Conservation (phyloP, 2,329 filamentous ascomycete species). For the Xylogone sp. region DNA sequence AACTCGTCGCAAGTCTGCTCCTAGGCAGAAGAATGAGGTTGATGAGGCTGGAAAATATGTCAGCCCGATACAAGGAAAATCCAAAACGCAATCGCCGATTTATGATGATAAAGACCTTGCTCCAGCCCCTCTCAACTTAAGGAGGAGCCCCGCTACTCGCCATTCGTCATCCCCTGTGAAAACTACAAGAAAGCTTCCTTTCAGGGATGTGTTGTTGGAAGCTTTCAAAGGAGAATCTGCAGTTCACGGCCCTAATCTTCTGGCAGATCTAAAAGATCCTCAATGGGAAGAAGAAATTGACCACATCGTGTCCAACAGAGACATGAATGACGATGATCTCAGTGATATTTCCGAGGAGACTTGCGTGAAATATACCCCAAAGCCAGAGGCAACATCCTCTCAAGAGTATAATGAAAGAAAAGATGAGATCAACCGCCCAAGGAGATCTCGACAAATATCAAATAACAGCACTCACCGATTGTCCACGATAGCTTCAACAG, state of each 20-base stretch:
- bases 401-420: not conserved
- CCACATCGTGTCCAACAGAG: not conserved
- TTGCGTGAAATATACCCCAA: not conserved
- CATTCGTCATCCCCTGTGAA: conserved; percentile 45
- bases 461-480: conserved; percentile 13
- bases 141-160: conserved; percentile 53
- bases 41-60: conserved; percentile 23
- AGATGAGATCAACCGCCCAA: not conserved
- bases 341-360: not conserved
- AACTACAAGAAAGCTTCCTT: conserved; percentile 41
- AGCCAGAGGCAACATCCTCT: not conserved
- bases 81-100: conserved; percentile 16
- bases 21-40: conserved; percentile 14
- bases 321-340: not conserved
- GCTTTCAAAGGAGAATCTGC: conserved; percentile 61
- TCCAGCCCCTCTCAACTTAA: conserved; percentile 34
- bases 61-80: conserved; percentile 20
- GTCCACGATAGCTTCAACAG: conserved; percentile 26
- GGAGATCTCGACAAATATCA: not conserved
- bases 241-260: conserved; percentile 14
- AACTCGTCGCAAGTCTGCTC: conserved; percentile 10
- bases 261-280: conserved; percentile 15
- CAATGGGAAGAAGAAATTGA: conserved; percentile 17
- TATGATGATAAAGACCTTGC: conserved; percentile 16
- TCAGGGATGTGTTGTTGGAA: conserved; percentile 56